Base-by-base conservation (phyloP, 352 stramenopile genomes). In the Pythium pectinolyticum region DNA sequence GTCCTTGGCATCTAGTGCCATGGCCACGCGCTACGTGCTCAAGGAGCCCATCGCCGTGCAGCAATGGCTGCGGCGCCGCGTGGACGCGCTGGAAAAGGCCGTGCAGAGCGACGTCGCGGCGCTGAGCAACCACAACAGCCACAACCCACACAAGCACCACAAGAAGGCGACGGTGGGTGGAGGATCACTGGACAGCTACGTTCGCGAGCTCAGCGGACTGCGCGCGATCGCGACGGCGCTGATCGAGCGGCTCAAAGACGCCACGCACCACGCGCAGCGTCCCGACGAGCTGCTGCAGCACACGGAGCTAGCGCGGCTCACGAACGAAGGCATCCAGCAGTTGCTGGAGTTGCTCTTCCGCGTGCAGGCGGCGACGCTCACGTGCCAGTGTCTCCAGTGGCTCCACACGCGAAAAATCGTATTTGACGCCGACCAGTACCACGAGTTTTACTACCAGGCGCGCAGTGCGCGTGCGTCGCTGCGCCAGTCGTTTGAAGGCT, bases 21-120 rank as follows among this genome's bases (percentile, higher is more conserved):
- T 27, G 27, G 55, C 40, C 40, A 74, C 82, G 52, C 76, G 72
- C 32, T 92, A 92, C 57, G 81, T 91, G 54, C 62, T 94, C 10
- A 89, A 88, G 48, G 84, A 94, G 32, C 84, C 84, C 22, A 89
- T 94, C 39, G 84, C 84, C 46, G 81, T 92, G 51, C 82, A 92
- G 49, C 84, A 94, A 64, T 94, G 84, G 84, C 72, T 73, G 17
- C 78, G 80, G 9, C 80, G 72, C 8, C 75, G 72, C 51, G 69
- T 94, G 0, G 80, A 90, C 25, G 45, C 39, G 6, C 66, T 88
- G 28, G 81, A 94, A 52, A 78, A 77, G 28, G 54, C 46, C 22
- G 70, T 89, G 39, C 83, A 88, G 43, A 72, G 34, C 17, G 68
- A 71, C 11, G 51, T 63, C 32, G 22, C 31, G 9, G 55, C 50